These are phyloP conservation scores for Pichia nanzhaoensis DNA, from an alignment of 805 yeast genomes.

Conservation along the genomic window DNA sequence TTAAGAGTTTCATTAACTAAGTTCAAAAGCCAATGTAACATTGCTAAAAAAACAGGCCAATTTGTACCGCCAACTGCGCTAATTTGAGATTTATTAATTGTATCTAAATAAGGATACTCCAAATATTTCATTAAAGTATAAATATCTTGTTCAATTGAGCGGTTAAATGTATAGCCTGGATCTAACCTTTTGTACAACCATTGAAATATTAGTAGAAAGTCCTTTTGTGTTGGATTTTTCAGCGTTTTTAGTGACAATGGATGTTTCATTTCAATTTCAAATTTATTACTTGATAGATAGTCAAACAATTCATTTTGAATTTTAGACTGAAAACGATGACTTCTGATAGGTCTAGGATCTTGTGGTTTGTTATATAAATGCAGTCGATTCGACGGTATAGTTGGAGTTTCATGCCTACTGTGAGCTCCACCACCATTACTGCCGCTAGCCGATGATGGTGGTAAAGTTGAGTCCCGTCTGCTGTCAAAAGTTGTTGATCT, in stretches of 20 bases:
- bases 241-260: constrained; percentile 59
- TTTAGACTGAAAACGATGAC: constrained; percentile 55
- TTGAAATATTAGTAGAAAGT: constrained; percentile 69
- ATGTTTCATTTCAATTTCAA: constrained; percentile 70
- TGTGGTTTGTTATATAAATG: constrained; percentile 14
- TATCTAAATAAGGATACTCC: constrained; percentile 73
- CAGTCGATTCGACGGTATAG: constrained; percentile 6
- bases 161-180: constrained; percentile 66
- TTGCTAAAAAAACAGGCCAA: constrained; percentile 79
- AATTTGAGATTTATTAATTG: constrained; percentile 76
- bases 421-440: background rate
- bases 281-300: constrained; percentile 55
- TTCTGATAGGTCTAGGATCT: constrained; percentile 78
- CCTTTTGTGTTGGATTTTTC: constrained; percentile 79
- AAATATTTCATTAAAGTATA: constrained; percentile 56
- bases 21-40: constrained; percentile 75
- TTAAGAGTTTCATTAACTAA: constrained; percentile 38
- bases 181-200: constrained; percentile 74
- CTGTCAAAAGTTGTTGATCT: constrained; percentile 6
- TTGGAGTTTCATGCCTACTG: no score
- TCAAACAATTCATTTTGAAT: constrained; percentile 64
- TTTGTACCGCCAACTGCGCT: constrained; percentile 87
- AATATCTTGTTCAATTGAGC: constrained; percentile 69
- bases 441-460: constrained; percentile 9
- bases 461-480: constrained; percentile 10